A percentile compares a stretch with the other conserved stretches of the same genome.
Evolutionary conservation across 31 red algal genomes (phyloP).

Genomic region (Pterothamnion heteromorphum): DNA sequence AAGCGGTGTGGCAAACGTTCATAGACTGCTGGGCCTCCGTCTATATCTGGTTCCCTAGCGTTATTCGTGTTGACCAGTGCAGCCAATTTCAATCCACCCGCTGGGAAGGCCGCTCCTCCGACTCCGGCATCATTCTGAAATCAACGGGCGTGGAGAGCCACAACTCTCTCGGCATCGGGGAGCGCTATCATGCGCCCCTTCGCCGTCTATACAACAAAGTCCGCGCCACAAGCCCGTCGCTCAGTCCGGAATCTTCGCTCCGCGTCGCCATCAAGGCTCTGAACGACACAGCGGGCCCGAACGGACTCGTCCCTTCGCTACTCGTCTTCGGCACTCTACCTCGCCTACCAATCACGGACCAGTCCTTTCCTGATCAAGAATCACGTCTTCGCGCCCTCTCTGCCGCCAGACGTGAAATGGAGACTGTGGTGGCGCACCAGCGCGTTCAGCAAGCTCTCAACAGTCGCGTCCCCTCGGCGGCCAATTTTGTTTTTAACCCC

Average conservation of each 20-base stretch:
- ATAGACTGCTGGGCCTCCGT: no score
- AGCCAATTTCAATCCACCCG: background rate
- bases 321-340: conserved; percentile 3
- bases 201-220: conserved; percentile 36
- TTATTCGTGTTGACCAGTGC: background rate
- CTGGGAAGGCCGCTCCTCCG: background rate
- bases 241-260: background rate
- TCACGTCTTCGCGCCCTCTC: conserved; percentile 34
- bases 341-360: background rate
- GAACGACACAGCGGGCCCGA: conserved; percentile 47
- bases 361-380: background rate
- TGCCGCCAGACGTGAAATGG: conserved; percentile 38
- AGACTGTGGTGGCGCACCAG: background rate
- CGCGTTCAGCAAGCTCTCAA: conserved; percentile 19
- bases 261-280: background rate
- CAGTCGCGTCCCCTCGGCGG: background rate
- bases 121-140: background rate
- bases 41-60: background rate
- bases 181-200: conserved; percentile 51
- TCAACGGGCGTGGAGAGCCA: conserved; percentile 49
- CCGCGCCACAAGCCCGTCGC: background rate
- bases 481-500: background rate
- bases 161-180: conserved; percentile 55
- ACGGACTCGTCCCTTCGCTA: conserved; percentile 14
- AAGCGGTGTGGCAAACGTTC: no score